Conservation (phyloP, 148 eudicot genomes). For the Camellia granthamiana region DNA sequence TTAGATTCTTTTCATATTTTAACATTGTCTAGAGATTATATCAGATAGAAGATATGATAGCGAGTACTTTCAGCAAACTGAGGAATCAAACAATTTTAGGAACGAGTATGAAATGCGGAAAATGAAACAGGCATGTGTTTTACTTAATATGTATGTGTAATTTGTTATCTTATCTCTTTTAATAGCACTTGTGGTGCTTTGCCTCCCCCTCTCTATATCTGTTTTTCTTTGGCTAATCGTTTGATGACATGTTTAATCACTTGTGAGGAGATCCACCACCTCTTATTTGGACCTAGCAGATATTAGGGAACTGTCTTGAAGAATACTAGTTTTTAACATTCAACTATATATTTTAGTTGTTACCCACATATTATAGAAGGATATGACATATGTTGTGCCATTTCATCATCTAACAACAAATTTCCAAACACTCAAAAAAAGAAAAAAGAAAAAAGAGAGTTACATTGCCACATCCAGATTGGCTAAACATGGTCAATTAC, state of each 20-base stretch:
- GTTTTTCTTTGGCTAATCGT: background rate
- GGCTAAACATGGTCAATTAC: too few relatives aligned
- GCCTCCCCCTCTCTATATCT: background rate
- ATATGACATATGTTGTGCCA: background rate
- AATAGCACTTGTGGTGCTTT: background rate
- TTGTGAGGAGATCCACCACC: background rate
- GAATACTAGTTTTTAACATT: background rate
- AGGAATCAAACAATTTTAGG: conserved; percentile 50
- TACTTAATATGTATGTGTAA: background rate
- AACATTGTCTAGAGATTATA: background rate
- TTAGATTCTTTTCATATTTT: background rate
- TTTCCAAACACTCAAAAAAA: too few relatives aligned
- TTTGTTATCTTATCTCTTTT: background rate
- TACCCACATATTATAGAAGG: background rate
- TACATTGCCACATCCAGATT: too few relatives aligned
- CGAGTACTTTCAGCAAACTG: conserved; percentile 46
- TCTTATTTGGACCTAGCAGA: background rate
- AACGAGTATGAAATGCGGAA: conserved; percentile 75
- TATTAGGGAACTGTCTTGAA: background rate
- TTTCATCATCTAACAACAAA: background rate
- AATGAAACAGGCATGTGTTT: conserved; percentile 53
- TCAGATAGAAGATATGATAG: conserved; percentile 38
- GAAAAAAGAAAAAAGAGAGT: too few relatives aligned
- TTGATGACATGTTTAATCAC: background rate
- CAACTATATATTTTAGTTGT: background rate